Evolutionary conservation across 768 basidiomycete genomes (phyloP), one percentile per base, ranked within the genome.

Genomic region (Leccinum disarticulatum): DNA sequence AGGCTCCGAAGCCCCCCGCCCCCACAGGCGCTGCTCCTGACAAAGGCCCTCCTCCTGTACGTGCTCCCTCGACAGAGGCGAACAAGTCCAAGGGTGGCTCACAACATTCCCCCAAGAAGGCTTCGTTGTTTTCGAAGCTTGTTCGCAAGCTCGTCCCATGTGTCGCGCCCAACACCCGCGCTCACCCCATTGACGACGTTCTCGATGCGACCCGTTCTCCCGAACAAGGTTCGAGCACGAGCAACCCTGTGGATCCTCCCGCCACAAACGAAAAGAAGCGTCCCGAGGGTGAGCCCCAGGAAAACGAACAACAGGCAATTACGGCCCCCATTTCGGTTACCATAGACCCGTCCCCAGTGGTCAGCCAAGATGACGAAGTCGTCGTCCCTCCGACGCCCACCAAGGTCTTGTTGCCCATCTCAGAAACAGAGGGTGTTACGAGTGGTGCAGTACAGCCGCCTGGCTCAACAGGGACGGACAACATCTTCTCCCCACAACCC

Each of bases 371-470:
- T 56, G 69, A 63, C 15, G 76, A 80, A 11, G 68, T 81, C 55
- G 43, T 81, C 52, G 64, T 81, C 4, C 80, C 83, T 17, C 80
- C 84, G 31, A 80, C 81, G 2, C 82, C 83, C 13, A 79, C 79
- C 15, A 77, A 70, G 15, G 49, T 55, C 15, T 70, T 80, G 61
- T 66, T 83, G 6, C 84, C 91, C 7, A 77, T 79, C 27, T 83
- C 86, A 9, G 93, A 95, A 75, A 93, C 93, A 7, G 93, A 87
- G 61, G 93, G 91, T 14, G 79, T 97, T 64, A 91, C 90, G 10
- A 93, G 92, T n/a, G 90, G 93, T 33, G 91, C 92, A 48, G 95
- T 96, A 25, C 91, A 95, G 68, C 83, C 93, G 3, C 94, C 95
- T 14, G 94, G 94, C 33, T 91, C 93, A 27, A 89, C 83, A 52